Evolutionary conservation across 495 filamentous ascomycete species (phyloP).

Genomic region (Neurospora sp.): DNA sequence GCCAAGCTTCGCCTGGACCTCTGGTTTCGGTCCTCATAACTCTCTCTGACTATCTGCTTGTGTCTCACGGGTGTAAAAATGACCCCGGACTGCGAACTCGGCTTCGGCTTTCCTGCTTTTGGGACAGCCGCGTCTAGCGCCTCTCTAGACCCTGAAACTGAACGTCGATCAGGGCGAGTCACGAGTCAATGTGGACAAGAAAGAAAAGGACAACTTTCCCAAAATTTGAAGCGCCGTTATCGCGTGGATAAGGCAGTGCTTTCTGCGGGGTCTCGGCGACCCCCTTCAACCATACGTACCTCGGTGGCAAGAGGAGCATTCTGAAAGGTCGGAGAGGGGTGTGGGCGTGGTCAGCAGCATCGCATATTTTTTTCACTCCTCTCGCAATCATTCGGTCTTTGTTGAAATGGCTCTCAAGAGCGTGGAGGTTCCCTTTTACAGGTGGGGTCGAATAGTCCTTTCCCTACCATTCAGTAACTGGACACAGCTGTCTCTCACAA

Average conservation of each 20-base stretch:
- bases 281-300: not conserved
- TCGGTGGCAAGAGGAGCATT: constrained; percentile 35
- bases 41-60: not conserved
- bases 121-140: not conserved
- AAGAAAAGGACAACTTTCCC: not conserved
- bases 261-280: not conserved
- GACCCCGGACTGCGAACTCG: not conserved
- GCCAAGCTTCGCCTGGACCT: not conserved
- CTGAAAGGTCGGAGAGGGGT: constrained; percentile 25
- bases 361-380: not conserved
- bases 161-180: not conserved
- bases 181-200: not conserved
- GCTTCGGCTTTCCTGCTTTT: not conserved
- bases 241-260: not conserved
- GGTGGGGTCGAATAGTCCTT: not conserved
- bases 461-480: not conserved
- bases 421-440: not conserved
- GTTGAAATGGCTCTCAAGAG: not conserved
- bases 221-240: not conserved
- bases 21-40: not conserved
- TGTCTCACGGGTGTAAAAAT: not conserved
- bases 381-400: not conserved
- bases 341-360: constrained; percentile 1
- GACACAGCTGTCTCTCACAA: not conserved
- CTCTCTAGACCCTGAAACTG: not conserved